Conservation (phyloP, 1,284 basidiomycete species). For the Tetrapyrgos nigripes region DNA sequence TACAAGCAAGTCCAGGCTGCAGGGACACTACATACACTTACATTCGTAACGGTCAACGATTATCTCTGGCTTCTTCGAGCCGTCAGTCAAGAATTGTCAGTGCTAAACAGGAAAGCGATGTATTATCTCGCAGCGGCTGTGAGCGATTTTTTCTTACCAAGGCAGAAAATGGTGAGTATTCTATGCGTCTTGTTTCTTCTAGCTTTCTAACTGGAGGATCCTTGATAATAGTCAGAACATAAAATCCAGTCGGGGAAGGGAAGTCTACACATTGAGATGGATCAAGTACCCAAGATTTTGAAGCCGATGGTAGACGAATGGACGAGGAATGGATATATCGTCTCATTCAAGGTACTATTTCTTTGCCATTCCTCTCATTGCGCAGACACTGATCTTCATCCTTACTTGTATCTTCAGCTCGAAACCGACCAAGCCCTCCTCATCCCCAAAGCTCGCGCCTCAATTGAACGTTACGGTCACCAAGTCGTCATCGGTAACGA, state of each 20-base stretch:
- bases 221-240: slow-evolving; percentile 80
- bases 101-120: slow-evolving; percentile 78
- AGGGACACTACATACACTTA: slow-evolving; percentile 83
- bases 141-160: slow-evolving; percentile 96
- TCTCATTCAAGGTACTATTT: slow-evolving; percentile 89
- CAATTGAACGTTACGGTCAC: slow-evolving; percentile 94
- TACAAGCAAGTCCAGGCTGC: slow-evolving; percentile 84
- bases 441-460: slow-evolving; percentile 89
- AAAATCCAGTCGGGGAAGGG: slow-evolving; percentile 98
- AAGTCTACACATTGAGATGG: slow-evolving; percentile 95
- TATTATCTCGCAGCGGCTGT: slow-evolving; percentile 99
- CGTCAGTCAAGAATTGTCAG: slow-evolving; percentile 75
- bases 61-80: slow-evolving; percentile 93
- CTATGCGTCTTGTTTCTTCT: slow-evolving; percentile 3
- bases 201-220: not conserved
- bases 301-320: slow-evolving; percentile 94
- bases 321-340: slow-evolving; percentile 91
- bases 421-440: slow-evolving; percentile 90
- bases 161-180: slow-evolving; percentile 81
- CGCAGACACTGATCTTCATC: slow-evolving; percentile 1
- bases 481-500: slow-evolving; percentile 98
- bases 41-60: slow-evolving; percentile 95
- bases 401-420: slow-evolving; percentile 58
- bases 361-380: not conserved
- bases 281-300: slow-evolving; percentile 97